Evolutionary conservation across 2,329 filamentous ascomycete species (phyloP).

Genomic region (Beauveria pseudobassiana): DNA sequence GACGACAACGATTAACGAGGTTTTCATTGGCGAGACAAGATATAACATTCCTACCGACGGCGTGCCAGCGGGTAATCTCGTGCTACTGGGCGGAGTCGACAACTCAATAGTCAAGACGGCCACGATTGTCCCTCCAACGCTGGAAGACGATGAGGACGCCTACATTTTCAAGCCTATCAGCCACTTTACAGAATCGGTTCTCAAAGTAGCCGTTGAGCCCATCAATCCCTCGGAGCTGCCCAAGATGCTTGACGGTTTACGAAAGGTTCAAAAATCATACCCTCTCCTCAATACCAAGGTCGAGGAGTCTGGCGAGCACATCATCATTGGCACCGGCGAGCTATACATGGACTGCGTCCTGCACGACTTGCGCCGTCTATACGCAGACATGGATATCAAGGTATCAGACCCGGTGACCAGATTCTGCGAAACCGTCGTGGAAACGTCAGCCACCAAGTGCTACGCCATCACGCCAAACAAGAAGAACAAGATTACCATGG

Average conservation of each 20-base stretch:
- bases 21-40: constrained; percentile 84
- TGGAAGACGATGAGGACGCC: constrained; percentile 82
- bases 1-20: constrained; percentile 71
- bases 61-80: constrained; percentile 88
- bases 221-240: constrained; percentile 97
- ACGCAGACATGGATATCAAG: constrained; percentile 98
- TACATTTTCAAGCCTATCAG: constrained; percentile 91
- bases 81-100: constrained; percentile 85
- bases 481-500: constrained; percentile 99
- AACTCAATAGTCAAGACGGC: constrained; percentile 98
- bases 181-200: constrained; percentile 94
- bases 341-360: constrained; percentile 99
- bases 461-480: constrained; percentile 98
- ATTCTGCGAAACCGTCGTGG: constrained; percentile 96
- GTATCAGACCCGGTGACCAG: constrained; percentile 95
- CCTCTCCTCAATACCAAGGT: constrained; percentile 94
- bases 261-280: constrained; percentile 97
- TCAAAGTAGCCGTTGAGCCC: constrained; percentile 96
- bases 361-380: constrained; percentile 86
- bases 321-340: constrained; percentile 90
- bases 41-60: constrained; percentile 91
- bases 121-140: constrained; percentile 72
- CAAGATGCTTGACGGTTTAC: constrained; percentile 95
- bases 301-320: constrained; percentile 94
- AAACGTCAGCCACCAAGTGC: constrained; percentile 95